A percentile compares a stretch with the other conserved stretches of the same genome.
phyloP scores from a whole-genome alignment of 2,329 filamentous ascomycete species.

The Sporothrix sp. region DNA sequence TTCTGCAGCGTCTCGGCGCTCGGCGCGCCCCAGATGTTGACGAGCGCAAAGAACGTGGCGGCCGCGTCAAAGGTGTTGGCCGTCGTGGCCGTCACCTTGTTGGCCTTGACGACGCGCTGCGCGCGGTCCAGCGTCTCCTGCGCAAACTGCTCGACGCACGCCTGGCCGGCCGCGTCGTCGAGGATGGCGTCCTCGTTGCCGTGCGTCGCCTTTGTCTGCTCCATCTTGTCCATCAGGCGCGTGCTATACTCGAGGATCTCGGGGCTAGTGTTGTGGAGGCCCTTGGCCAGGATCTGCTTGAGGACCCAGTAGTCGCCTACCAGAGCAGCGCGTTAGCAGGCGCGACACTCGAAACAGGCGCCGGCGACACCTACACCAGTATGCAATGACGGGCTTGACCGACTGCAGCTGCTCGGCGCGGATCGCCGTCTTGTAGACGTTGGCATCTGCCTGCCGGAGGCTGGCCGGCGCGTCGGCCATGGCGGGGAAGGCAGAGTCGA shows the following conservation, averaged over 20 bases:
- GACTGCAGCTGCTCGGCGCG: constrained; percentile 76
- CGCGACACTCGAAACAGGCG: too few relatives aligned
- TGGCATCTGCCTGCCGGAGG: constrained; percentile 72
- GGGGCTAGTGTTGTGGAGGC: constrained; percentile 67
- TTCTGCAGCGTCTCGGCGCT: constrained; percentile 72
- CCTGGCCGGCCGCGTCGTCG: constrained; percentile 78
- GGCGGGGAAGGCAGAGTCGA: constrained; percentile 20
- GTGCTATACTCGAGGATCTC: constrained; percentile 76
- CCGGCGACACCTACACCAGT: constrained; percentile 67
- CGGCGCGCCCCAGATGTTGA: constrained; percentile 69
- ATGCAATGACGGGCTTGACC: constrained; percentile 78
- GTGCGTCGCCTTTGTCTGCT: constrained; percentile 67
- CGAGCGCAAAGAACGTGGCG: constrained; percentile 81
- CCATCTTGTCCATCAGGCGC: constrained; percentile 80
- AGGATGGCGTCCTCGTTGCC: constrained; percentile 70
- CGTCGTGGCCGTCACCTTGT: constrained; percentile 81
- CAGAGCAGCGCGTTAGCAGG: neutral
- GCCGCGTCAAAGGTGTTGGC: constrained; percentile 90
- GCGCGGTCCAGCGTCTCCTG: constrained; percentile 78
- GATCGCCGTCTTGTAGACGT: constrained; percentile 60
- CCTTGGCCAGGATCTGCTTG: constrained; percentile 76
- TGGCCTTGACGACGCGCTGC: constrained; percentile 69
- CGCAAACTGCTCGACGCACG: constrained; percentile 90
- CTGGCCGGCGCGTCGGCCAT: constrained; percentile 70
- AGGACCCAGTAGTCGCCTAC: constrained; percentile 84